These are phyloP conservation scores for Astrephomene gubernaculifera DNA, from an alignment of 139 green algal species.

Conservation along the genomic window DNA sequence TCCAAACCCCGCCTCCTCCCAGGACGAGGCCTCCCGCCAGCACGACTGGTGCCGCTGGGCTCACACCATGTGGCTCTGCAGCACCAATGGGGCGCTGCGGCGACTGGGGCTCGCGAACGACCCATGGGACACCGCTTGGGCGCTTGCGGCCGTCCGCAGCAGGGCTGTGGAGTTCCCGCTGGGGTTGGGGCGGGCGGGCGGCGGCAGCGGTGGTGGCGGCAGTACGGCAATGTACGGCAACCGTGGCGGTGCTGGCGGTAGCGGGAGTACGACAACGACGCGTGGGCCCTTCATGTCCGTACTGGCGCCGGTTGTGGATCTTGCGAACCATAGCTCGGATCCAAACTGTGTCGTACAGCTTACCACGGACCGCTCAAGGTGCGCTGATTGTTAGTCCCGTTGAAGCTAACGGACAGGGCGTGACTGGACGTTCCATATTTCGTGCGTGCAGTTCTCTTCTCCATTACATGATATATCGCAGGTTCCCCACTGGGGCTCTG, in stretches of 20 bases:
- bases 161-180: slow-evolving; percentile 18
- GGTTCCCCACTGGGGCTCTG: too few relatives aligned
- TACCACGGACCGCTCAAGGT: slow-evolving; percentile 26
- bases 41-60: slow-evolving; percentile 44
- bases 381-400: too few relatives aligned
- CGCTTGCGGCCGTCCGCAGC: slow-evolving; percentile 32
- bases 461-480: too few relatives aligned
- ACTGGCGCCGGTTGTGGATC: slow-evolving; percentile 26
- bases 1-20: neutral
- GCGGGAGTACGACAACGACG: too few relatives aligned
- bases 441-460: too few relatives aligned
- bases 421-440: too few relatives aligned
- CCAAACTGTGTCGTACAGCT: slow-evolving; percentile 30
- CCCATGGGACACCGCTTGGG: slow-evolving; percentile 9
- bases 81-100: slow-evolving; percentile 27
- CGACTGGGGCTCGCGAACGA: slow-evolving; percentile 27
- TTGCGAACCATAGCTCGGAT: slow-evolving; percentile 29
- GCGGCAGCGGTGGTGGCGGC: neutral
- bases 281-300: neutral
- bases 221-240: neutral
- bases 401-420: too few relatives aligned
- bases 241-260: neutral
- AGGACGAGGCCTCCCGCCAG: slow-evolving; percentile 32
- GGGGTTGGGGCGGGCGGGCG: neutral
- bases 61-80: slow-evolving; percentile 29